phyloP scores from a whole-genome alignment of 345 rosid species.

The Combretum micranthum region DNA sequence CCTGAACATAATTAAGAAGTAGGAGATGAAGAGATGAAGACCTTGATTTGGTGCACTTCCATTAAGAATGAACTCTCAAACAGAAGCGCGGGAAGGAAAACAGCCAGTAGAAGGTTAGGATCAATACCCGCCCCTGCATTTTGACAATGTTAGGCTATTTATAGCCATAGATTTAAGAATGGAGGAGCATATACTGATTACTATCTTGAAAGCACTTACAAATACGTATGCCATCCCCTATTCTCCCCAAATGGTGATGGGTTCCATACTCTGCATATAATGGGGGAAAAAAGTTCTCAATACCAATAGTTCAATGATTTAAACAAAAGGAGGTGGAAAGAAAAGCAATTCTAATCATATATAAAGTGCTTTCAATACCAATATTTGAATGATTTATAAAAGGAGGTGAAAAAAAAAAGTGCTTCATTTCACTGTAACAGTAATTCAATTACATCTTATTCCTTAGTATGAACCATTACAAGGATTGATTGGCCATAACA shows the following conservation, averaged over 20 bases:
- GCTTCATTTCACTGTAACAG: no score
- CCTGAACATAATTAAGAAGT: neutral
- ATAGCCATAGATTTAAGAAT: neutral
- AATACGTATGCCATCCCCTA: constrained; percentile 82
- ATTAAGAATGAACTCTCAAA: constrained; percentile 92
- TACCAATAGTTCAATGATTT: no score
- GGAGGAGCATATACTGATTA: neutral
- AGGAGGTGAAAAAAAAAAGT: no score
- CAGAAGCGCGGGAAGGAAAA: constrained; percentile 95
- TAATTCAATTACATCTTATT: no score
- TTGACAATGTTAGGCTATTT: constrained; percentile 1
- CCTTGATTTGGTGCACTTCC: constrained; percentile 98
- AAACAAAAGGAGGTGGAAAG: no score
- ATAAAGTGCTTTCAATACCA: no score
- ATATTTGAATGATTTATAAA: no score
- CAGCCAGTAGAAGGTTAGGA: constrained; percentile 83
- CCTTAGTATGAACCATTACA: no score
- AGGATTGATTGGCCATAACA: no score
- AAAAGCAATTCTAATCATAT: no score
- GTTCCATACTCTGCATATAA: constrained; percentile 78
- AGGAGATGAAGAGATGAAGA: constrained; percentile 16
- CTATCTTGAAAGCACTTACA: constrained; percentile 45
- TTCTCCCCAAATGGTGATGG: constrained; percentile 58
- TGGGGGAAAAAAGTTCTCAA: neutral
- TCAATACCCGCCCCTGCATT: constrained; percentile 74